These are phyloP conservation scores for Orbilia ellipsospora DNA, from an alignment of 2,329 filamentous ascomycete genomes.

Conservation along the genomic window DNA sequence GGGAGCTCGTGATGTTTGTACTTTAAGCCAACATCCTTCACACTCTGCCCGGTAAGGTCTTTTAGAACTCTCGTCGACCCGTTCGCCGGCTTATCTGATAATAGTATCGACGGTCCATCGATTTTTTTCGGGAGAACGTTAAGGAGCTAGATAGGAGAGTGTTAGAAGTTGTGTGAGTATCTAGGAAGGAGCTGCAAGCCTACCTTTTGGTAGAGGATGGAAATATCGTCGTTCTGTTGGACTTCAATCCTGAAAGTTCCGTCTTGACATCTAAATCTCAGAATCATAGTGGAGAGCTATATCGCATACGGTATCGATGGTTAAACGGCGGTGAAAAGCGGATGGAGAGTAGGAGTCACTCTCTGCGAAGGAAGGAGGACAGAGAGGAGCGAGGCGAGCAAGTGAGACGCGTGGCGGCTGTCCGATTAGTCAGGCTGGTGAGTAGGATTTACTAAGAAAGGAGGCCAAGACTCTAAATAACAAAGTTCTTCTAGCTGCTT, in stretches of 20 bases:
- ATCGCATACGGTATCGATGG: background rate
- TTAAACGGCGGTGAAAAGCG: background rate
- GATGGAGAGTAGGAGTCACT: background rate
- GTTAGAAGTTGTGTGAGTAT: conserved; percentile 31
- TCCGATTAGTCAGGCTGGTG: conserved; percentile 43
- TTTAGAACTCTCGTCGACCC: conserved; percentile 70
- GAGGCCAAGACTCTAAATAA: background rate
- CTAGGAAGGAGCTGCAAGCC: background rate
- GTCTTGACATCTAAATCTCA: conserved; percentile 89
- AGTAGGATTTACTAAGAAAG: conserved; percentile 16
- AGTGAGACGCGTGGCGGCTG: conserved; percentile 27
- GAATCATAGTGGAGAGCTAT: conserved; percentile 71
- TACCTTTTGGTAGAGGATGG: conserved; percentile 58
- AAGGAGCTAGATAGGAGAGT: conserved; percentile 64
- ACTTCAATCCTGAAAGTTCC: conserved; percentile 89
- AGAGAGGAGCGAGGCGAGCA: conserved; percentile 1
- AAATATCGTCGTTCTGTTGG: conserved; percentile 71
- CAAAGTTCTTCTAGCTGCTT: conserved; percentile 39
- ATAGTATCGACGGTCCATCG: conserved; percentile 70
- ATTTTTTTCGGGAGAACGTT: conserved; percentile 72
- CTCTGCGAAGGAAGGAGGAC: background rate
- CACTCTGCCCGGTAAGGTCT: conserved; percentile 69
- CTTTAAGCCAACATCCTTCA: conserved; percentile 72
- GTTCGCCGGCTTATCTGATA: conserved; percentile 72
- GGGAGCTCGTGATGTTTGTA: conserved; percentile 59